Conservation (phyloP, 2,329 filamentous ascomycete genomes). For the Zymoseptoria pseudotritici region DNA sequence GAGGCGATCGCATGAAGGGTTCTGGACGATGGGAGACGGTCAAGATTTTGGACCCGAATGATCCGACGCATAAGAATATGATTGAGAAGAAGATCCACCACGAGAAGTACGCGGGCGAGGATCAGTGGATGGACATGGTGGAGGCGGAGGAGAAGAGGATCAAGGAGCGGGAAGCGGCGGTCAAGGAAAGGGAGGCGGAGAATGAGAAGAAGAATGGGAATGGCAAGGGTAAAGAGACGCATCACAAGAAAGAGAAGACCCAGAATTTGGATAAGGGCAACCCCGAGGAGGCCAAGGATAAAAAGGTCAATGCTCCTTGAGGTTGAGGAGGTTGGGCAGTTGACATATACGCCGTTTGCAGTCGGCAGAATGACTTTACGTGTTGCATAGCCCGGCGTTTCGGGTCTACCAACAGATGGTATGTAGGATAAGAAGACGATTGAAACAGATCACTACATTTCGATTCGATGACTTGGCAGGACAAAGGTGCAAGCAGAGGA, state of each 20-base stretch:
- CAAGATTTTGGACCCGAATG: conserved; percentile 69
- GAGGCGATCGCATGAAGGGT: conserved; percentile 67
- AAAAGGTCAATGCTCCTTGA: conserved; percentile 19
- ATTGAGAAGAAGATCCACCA: conserved; percentile 85
- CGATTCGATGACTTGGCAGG: too few relatives aligned
- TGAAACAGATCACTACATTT: background rate
- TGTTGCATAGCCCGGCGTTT: background rate
- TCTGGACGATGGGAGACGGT: conserved; percentile 78
- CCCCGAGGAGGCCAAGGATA: conserved; percentile 16
- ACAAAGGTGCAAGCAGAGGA: too few relatives aligned
- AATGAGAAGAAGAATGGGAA: conserved; percentile 12
- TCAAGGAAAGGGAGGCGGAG: conserved; percentile 22
- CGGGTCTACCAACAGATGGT: background rate
- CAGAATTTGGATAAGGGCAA: conserved; percentile 14
- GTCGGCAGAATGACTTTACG: background rate
- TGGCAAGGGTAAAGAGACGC: background rate
- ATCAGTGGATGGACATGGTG: conserved; percentile 92
- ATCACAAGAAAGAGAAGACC: conserved; percentile 4
- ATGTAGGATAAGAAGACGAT: background rate
- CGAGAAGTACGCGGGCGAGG: conserved; percentile 79
- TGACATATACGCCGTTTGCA: background rate
- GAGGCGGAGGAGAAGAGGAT: conserved; percentile 64
- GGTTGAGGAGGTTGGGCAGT: background rate
- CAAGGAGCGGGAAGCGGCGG: conserved; percentile 42
- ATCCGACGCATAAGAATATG: conserved; percentile 72